These are phyloP conservation scores for Herpetospermum pedunculosum DNA, from an alignment of 306 rosid genomes.

Conservation along the genomic window DNA sequence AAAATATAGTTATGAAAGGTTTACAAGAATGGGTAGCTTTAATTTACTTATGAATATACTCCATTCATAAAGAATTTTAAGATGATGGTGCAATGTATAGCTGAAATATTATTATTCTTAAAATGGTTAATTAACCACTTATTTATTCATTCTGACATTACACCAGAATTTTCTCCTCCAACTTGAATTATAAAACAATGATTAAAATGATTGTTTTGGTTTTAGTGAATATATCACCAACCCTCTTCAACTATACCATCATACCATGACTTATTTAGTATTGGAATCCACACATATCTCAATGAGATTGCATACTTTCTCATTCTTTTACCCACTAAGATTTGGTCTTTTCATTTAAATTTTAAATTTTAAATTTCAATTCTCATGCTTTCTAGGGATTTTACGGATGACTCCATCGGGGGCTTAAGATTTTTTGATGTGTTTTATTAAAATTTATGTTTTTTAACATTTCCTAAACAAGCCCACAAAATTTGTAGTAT, in stretches of 20 bases:
- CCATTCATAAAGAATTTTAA: too few relatives aligned
- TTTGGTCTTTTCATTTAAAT: neutral
- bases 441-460: too few relatives aligned
- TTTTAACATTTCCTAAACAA: too few relatives aligned
- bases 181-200: neutral
- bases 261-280: neutral
- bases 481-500: too few relatives aligned
- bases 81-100: neutral
- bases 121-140: neutral
- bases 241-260: conserved; percentile 1
- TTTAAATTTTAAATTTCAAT: neutral
- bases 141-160: neutral
- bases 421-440: too few relatives aligned
- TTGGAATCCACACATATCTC: neutral
- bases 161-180: neutral
- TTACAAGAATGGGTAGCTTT: too few relatives aligned
- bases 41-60: too few relatives aligned
- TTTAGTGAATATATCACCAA: neutral
- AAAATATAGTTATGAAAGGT: too few relatives aligned
- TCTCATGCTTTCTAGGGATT: neutral
- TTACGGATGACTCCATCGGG: too few relatives aligned
- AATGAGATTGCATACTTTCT: neutral
- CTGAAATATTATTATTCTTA: neutral
- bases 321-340: neutral
- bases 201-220: neutral